Conservation (phyloP, 2,329 filamentous ascomycete species). For the Cladophialophora psammophila region DNA sequence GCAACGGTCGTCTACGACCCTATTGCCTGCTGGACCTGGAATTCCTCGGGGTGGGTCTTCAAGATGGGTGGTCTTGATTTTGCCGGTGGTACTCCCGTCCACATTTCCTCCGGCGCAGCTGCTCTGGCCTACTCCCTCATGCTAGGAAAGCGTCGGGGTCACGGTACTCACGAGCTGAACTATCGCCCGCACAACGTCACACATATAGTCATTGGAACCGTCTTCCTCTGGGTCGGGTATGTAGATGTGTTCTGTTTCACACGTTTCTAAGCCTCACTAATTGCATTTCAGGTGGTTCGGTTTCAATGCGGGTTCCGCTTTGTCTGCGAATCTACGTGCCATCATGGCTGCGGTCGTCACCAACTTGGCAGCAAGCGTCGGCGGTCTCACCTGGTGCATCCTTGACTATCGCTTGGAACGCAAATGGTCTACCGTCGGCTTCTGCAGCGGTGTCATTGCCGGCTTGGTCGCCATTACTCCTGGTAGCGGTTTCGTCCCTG, state of each 20-base stretch:
- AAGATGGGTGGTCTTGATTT: slow-evolving; percentile 85
- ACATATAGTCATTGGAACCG: slow-evolving; percentile 88
- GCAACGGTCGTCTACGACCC: slow-evolving; percentile 88
- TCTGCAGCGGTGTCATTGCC: slow-evolving; percentile 88
- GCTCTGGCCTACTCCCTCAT: slow-evolving; percentile 91
- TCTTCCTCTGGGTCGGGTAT: slow-evolving; percentile 86
- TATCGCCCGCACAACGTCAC: slow-evolving; percentile 87
- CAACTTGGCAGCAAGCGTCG: slow-evolving; percentile 82
- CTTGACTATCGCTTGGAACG: slow-evolving; percentile 87
- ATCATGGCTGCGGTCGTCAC: slow-evolving; percentile 88
- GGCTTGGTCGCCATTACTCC: slow-evolving; percentile 89
- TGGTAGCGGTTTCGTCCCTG: slow-evolving; percentile 82
- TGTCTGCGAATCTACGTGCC: slow-evolving; percentile 81
- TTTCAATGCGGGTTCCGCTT: slow-evolving; percentile 87
- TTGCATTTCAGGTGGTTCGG: slow-evolving; percentile 73
- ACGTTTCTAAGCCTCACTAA: slow-evolving; percentile 54
- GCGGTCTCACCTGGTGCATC: slow-evolving; percentile 86
- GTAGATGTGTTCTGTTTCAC: slow-evolving; percentile 21
- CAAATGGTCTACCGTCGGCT: slow-evolving; percentile 93
- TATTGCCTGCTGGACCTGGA: slow-evolving; percentile 96
- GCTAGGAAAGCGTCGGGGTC: slow-evolving; percentile 78
- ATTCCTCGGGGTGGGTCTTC: slow-evolving; percentile 79
- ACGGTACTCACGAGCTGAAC: slow-evolving; percentile 80
- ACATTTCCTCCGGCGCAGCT: slow-evolving; percentile 69
- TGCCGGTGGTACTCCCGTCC: slow-evolving; percentile 87